Base-by-base conservation (phyloP, 73 alveolate genomes). In the Stentor roeselii region DNA sequence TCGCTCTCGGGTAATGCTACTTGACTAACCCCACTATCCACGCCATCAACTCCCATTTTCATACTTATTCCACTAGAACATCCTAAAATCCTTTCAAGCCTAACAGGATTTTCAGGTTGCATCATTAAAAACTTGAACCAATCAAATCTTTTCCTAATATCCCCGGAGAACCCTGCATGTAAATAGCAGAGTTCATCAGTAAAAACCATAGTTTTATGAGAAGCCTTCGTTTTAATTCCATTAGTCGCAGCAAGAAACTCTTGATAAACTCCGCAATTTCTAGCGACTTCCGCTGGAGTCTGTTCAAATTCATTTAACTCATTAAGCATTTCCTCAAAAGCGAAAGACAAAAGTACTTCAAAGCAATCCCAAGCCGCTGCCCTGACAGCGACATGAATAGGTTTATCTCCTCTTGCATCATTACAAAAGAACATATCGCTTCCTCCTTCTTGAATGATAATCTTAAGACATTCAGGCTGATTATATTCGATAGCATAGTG, bases 321-420 rank as follows among this genome's bases (percentile, higher is more conserved):
- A 37, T 83, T 77, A 3, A 83, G 42, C 3, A 41, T 21, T 61
- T 3, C 39, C 30, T 60, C 59, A 11, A 89, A 80, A 4, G 86
- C 89, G 21, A 30, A 1, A 27, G 39, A 14, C n/a, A 84, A 61
- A 3, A 87, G 14, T 3, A n/a, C 40, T 32, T 39, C 37, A 39
- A 88, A 75, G 78, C 90, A 88, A 42, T 60, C 83, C 90, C 90
- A 88, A 3, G 90, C 77, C 39, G 50, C 75, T 27, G 37, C 34
- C 39, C 41, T 36, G 15, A 84, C 80, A 31, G 88, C 83, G 15
- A 36, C 39, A 37, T 27, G 59, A 77, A 78, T 38, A 3, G 40
- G 39, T 27, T 32, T 82, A 41, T 27, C 42, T 36, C 75, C 75
- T 40, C 60, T 31, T 3, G 36, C 27, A 41, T 86, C 86, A 42